Evolutionary conservation across 345 rosid species (phyloP).

Genomic region (Citrus mangshanensis): DNA sequence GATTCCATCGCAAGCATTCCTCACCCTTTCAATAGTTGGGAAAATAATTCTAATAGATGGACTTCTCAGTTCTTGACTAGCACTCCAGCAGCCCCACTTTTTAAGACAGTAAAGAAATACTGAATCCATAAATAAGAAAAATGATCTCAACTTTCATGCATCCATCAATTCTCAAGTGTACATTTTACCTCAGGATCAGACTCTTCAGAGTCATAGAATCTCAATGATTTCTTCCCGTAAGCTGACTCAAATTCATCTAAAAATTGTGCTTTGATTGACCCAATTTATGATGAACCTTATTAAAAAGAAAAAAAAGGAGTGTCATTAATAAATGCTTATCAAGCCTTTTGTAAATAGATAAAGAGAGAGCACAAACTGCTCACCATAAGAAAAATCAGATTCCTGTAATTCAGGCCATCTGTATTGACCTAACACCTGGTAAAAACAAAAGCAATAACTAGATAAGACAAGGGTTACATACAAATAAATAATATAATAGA

Average conservation of each 20-base stretch:
- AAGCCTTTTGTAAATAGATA: not conserved
- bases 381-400: slow-evolving; percentile 79
- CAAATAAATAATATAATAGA: slow-evolving; percentile 2
- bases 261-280: slow-evolving; percentile 69
- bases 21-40: slow-evolving; percentile 82
- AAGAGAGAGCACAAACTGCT: slow-evolving; percentile 21
- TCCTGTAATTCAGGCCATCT: slow-evolving; percentile 84
- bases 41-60: slow-evolving; percentile 74
- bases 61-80: slow-evolving; percentile 66
- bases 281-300: slow-evolving; percentile 79
- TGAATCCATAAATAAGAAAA: not conserved
- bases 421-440: slow-evolving; percentile 66
- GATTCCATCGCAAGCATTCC: slow-evolving; percentile 60
- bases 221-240: slow-evolving; percentile 63
- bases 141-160: slow-evolving; percentile 12
- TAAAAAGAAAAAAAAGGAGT: not conserved
- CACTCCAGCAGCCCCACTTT: slow-evolving; percentile 98
- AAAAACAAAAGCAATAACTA: slow-evolving; percentile 8
- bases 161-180: not conserved
- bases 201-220: slow-evolving; percentile 68
- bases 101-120: slow-evolving; percentile 16
- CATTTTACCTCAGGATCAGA: slow-evolving; percentile 88
- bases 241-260: slow-evolving; percentile 83
- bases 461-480: not conserved
- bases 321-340: not conserved